Evolutionary conservation across 2,329 filamentous ascomycete species (phyloP).

Genomic region (Talaromyces islandicus): DNA sequence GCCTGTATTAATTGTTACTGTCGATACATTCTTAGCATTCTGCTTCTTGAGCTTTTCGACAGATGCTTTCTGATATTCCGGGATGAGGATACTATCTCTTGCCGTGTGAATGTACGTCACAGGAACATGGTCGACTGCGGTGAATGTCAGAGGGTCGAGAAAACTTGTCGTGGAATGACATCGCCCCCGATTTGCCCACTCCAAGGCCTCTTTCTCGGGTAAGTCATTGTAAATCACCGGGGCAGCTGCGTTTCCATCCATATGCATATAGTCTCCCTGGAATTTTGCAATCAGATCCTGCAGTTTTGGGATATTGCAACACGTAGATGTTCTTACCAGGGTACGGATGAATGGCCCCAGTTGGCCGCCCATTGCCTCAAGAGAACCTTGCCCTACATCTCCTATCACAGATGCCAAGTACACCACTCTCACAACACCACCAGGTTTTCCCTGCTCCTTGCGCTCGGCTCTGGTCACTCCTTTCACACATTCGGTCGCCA

Average conservation of each 20-base stretch:
- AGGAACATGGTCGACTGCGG: slow-evolving; percentile 27
- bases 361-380: slow-evolving; percentile 1
- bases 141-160: slow-evolving; percentile 20
- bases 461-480: slow-evolving; percentile 18
- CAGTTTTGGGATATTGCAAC: neutral
- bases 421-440: slow-evolving; percentile 21
- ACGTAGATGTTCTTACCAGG: neutral
- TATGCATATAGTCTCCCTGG: slow-evolving; percentile 9
- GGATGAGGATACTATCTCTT: slow-evolving; percentile 22
- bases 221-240: neutral
- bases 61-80: slow-evolving; percentile 19
- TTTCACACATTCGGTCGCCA: slow-evolving; percentile 18
- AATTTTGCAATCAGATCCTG: neutral
- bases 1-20: slow-evolving; percentile 23
- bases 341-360: neutral
- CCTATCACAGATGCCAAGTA: slow-evolving; percentile 17
- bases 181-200: slow-evolving; percentile 14
- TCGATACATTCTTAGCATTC: slow-evolving; percentile 27
- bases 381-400: slow-evolving; percentile 2
- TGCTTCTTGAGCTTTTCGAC: slow-evolving; percentile 27
- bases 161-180: slow-evolving; percentile 27
- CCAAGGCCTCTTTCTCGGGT: neutral
- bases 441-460: slow-evolving; percentile 16
- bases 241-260: slow-evolving; percentile 2
- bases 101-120: slow-evolving; percentile 27